Evolutionary conservation across 805 yeast species (phyloP), one percentile per base, ranked within the genome.

Genomic region (Scheffersomyces amazonensis): DNA sequence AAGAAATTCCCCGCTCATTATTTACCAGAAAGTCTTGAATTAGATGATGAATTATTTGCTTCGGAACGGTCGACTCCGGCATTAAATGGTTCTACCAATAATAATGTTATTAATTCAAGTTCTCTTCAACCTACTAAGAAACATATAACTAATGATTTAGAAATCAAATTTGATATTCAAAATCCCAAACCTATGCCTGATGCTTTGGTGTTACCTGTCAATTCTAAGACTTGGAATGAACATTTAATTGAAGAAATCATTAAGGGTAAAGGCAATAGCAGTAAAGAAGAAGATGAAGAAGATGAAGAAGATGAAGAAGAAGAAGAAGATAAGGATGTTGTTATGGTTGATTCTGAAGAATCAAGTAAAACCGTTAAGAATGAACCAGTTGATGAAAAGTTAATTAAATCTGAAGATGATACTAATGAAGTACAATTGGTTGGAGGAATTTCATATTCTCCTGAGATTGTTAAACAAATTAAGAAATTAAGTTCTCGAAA

Each of bases 1-100:
- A 56, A 44, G 38, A 50, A 48, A 33, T 60, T 62, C 36, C 63
- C 65, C 1, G 33, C 45, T n/a, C 66, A 63, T 46, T 61, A 63
- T 38, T 46, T 63, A 13, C 69, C 69, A 2, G 64, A 57, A 3
- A 33, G 36, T 24, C 37, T 40, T 7, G 60, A 52, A 33, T 37
- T 42, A 16, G 52, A 45, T 10, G 35, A 40, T 5, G 49, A 44
- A 20, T 15, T 18, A 15, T 4, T 19, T 8, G 5, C n/a, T 12
- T 39, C 42, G 20, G 46, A 36, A 15, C 35, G 31, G 12, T 11
- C 39, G 8, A 35, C 31, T 11, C 27, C 13, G 15, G 27, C 31
- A 5, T 37, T 41, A 6, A 36, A 43, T 3, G 40, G 40, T 12
- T 25, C 17, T 13, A 27, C 30, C 15, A 16, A 12, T 8, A 19